These are phyloP conservation scores for Citeromyces siamensis DNA, from an alignment of 1,139 yeast genomes.

Conservation along the genomic window DNA sequence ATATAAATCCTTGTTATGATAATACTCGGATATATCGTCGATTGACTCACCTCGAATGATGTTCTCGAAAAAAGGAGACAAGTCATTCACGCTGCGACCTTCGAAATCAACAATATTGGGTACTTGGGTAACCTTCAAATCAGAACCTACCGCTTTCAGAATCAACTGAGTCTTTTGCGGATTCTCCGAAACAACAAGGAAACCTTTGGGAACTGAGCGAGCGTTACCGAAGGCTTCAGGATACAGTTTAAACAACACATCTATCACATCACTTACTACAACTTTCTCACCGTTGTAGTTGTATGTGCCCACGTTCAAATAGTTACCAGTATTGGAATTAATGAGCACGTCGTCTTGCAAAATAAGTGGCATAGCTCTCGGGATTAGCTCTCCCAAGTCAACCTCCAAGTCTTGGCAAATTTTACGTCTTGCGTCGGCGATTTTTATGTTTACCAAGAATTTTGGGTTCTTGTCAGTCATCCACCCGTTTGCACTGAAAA, in stretches of 20 bases:
- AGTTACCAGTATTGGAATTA: background rate
- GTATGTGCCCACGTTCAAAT: background rate
- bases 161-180: background rate
- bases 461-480: background rate
- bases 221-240: background rate
- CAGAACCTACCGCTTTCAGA: background rate
- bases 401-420: background rate
- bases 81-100: constrained; percentile 5
- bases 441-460: background rate
- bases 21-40: constrained; percentile 5
- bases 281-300: background rate
- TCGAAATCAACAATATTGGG: constrained; percentile 6
- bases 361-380: background rate
- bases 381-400: background rate
- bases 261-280: background rate
- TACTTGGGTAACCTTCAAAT: constrained; percentile 3
- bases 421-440: background rate
- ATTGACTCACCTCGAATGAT: constrained; percentile 6
- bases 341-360: background rate
- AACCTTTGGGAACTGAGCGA: background rate
- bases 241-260: background rate
- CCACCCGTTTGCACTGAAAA: background rate
- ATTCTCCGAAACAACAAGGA: background rate
- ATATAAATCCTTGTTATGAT: background rate
- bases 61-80: constrained; percentile 6